Conservation (phyloP, 305 asterid genomes). For the Solanum hybrid region DNA sequence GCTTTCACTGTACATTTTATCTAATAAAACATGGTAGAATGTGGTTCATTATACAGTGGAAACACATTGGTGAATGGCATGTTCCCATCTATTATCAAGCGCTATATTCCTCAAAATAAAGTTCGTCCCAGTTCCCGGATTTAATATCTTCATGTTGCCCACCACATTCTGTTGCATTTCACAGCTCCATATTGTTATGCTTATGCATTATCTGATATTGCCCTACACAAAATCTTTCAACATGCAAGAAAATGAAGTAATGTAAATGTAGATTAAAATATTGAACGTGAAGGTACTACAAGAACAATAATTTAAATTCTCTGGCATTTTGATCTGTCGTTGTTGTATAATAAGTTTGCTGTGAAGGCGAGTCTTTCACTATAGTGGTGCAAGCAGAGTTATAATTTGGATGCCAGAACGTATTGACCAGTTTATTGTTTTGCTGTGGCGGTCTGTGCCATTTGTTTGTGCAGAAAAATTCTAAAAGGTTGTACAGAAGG, state of each 20-base stretch:
- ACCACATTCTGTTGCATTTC: background rate
- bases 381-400: background rate
- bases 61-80: conserved; percentile 1
- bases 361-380: background rate
- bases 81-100: background rate
- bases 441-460: background rate
- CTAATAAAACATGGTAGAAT: background rate
- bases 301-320: background rate
- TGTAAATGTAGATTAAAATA: background rate
- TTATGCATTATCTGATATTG: background rate
- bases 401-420: background rate
- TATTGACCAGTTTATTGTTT: background rate
- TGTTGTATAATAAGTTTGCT: background rate
- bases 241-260: background rate
- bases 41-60: background rate
- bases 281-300: background rate
- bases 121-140: background rate
- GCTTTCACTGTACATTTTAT: background rate
- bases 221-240: background rate
- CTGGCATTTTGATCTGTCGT: background rate
- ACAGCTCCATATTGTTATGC: background rate
- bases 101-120: background rate
- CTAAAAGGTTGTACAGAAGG: conserved; percentile 44
- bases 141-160: background rate
- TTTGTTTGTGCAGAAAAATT: conserved; percentile 36